Base-by-base conservation (phyloP, 2,329 filamentous ascomycete genomes). In the Phialemonium atrogriseum region DNA sequence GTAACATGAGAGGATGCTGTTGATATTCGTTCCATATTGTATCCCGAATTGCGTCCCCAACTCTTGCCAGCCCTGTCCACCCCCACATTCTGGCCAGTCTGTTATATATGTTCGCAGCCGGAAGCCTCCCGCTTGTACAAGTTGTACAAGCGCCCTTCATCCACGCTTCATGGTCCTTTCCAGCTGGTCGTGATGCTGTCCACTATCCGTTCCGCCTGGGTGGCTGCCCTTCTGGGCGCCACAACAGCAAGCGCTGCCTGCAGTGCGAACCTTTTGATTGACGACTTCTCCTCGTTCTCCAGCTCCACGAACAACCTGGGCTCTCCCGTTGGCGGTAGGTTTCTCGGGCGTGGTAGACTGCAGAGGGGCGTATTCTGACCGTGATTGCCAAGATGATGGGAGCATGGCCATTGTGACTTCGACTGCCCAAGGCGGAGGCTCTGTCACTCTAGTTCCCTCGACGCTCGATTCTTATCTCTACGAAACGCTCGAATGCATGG, bases 371-470 rank as follows among this genome's bases (percentile, higher is more conserved):
- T 23, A 23, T 9, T 23, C 27, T 28, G 27, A 28, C 28, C 13
- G 15, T 5, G 20, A 15, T 8, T 10, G n/a, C 10, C 38, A n/a
- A 71, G 68, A 73, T 40, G 69, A 73, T 52, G 60, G 53, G 1
- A 39, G 36, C 28, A 49, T 49, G 46, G 52, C 51, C 4, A 40
- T 35, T 32, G 48, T 49, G 45, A 53, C 51, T 5, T 48, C 39
- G 49, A 60, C 45, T 47, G 65, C 47, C 26, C 60, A 54, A 20
- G 52, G 52, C 10, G 51, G 51, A 10, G 62, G 62, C 27, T 59
- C 64, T 18, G 57, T 73, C 14, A 60, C 58, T 7, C 68, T 74
- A 50, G 64, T 59, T n/a, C 64, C 66, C 19, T 65, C 60, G 38
- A 44, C 55, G 11, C 45, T 42, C 16, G 33, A 26, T 18, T 64